Percentiles rank a stretch among this genome's conserved stretches.
phyloP scores from a whole-genome alignment of 1,284 basidiomycete genomes.

The Marasmius sp. region DNA sequence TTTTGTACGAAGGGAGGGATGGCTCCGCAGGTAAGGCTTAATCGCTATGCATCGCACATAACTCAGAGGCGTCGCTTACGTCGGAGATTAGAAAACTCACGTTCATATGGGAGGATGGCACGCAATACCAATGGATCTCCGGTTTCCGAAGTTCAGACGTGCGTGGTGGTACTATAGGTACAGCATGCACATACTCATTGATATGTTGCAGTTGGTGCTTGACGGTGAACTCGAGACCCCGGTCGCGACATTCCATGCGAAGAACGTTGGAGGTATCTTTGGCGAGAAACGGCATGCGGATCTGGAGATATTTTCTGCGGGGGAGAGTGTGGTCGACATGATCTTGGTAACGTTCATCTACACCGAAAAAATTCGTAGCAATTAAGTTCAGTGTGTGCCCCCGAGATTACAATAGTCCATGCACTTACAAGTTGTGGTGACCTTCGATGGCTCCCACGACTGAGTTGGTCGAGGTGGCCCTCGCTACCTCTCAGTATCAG shows the following conservation, averaged over 20 bases:
- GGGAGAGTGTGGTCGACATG: constrained; percentile 30
- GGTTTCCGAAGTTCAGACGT: not conserved
- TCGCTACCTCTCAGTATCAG: no score
- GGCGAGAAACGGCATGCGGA: constrained; percentile 20
- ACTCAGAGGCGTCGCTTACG: not conserved
- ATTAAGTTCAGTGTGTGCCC: not conserved
- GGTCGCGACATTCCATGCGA: constrained; percentile 26
- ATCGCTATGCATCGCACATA: not conserved
- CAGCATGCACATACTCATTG: not conserved
- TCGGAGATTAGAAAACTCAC: not conserved
- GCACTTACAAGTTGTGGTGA: no score
- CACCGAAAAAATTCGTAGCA: not conserved
- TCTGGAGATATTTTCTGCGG: constrained; percentile 28
- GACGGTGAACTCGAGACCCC: constrained; percentile 22
- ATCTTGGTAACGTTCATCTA: constrained; percentile 23
- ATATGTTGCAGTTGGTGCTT: constrained; percentile 21
- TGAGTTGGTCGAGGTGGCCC: no score
- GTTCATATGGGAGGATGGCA: not conserved
- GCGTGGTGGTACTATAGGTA: not conserved
- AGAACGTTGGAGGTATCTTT: constrained; percentile 15
- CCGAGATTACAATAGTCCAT: no score
- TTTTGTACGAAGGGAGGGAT: not conserved
- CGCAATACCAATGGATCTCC: not conserved
- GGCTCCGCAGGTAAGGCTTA: not conserved
- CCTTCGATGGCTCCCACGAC: no score